These are phyloP conservation scores for Licmophora abbreviata DNA, from an alignment of 108 stramenopile genomes.

Conservation along the genomic window DNA sequence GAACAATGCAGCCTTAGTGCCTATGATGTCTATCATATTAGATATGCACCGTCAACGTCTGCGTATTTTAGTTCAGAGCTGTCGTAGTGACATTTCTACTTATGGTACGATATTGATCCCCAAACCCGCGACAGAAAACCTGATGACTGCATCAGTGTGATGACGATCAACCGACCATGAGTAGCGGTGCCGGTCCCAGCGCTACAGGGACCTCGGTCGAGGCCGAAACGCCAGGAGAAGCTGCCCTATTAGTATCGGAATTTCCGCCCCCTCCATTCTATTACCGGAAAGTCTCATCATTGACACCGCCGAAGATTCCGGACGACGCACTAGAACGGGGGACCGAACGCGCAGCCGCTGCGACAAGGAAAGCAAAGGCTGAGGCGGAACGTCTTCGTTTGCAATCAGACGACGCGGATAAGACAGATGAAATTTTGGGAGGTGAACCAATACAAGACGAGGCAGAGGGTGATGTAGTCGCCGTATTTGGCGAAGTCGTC, in stretches of 20 bases:
- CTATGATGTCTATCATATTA: too few relatives aligned
- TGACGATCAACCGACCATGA: too few relatives aligned
- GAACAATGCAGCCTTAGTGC: too few relatives aligned
- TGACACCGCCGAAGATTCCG: conserved; percentile 63
- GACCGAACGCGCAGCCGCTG: conserved; percentile 45
- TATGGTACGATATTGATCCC: too few relatives aligned
- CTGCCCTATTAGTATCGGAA: conserved; percentile 59
- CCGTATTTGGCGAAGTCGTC: conserved; percentile 80
- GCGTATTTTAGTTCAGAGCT: too few relatives aligned
- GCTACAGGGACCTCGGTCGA: too few relatives aligned
- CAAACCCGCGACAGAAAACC: too few relatives aligned
- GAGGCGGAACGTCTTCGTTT: conserved; percentile 44
- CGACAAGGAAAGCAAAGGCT: conserved; percentile 31
- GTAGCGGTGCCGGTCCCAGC: too few relatives aligned
- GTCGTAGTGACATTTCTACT: too few relatives aligned
- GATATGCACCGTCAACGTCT: too few relatives aligned
- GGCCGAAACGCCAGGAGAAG: conserved; percentile 32
- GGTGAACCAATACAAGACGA: conserved; percentile 29
- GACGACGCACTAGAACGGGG: conserved; percentile 60
- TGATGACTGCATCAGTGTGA: too few relatives aligned
- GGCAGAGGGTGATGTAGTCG: conserved; percentile 69
- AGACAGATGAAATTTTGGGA: conserved; percentile 36
- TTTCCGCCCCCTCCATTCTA: conserved; percentile 83
- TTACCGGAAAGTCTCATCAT: conserved; percentile 33
- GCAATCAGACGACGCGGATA: conserved; percentile 8